Evolutionary conservation across 768 basidiomycete genomes (phyloP).

Genomic region (Exsudoporus frostii): DNA sequence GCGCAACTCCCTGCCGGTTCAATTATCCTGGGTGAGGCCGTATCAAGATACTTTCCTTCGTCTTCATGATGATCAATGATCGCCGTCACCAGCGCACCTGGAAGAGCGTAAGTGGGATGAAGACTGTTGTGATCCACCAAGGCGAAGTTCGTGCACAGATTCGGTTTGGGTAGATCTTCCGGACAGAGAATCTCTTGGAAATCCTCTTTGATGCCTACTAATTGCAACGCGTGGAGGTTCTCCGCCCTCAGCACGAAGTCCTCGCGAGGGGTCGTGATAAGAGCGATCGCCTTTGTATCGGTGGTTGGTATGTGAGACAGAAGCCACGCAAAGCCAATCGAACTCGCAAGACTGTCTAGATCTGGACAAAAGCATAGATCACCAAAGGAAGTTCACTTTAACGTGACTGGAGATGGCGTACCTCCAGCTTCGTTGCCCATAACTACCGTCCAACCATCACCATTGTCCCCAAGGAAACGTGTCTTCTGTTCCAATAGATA

Average conservation of each 20-base stretch:
- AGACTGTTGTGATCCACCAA: constrained; percentile 92
- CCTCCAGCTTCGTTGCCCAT: constrained; percentile 99
- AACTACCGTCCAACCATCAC: constrained; percentile 72
- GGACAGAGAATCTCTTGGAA: constrained; percentile 60
- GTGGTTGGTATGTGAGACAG: constrained; percentile 35
- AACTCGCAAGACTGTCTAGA: constrained; percentile 84
- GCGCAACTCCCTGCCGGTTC: constrained; percentile 75
- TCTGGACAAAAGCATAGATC: constrained; percentile 46
- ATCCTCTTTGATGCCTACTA: constrained; percentile 51
- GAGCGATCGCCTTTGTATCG: constrained; percentile 58
- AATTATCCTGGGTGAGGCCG: constrained; percentile 65
- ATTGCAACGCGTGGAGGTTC: constrained; percentile 72
- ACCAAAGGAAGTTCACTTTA: not conserved
- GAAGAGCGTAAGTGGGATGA: constrained; percentile 37
- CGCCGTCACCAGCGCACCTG: constrained; percentile 56
- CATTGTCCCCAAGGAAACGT: constrained; percentile 58
- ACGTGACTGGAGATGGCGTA: constrained; percentile 28
- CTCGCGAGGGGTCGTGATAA: constrained; percentile 62
- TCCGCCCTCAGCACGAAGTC: constrained; percentile 84
- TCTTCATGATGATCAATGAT: constrained; percentile 93
- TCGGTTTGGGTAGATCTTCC: constrained; percentile 56
- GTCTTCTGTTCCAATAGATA: constrained; percentile 51
- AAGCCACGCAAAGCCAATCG: constrained; percentile 82
- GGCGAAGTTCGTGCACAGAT: constrained; percentile 53
- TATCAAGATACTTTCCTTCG: constrained; percentile 62